phyloP scores from a whole-genome alignment of 2,329 filamentous ascomycete species.

The Myriosclerotinia duriaeana region DNA sequence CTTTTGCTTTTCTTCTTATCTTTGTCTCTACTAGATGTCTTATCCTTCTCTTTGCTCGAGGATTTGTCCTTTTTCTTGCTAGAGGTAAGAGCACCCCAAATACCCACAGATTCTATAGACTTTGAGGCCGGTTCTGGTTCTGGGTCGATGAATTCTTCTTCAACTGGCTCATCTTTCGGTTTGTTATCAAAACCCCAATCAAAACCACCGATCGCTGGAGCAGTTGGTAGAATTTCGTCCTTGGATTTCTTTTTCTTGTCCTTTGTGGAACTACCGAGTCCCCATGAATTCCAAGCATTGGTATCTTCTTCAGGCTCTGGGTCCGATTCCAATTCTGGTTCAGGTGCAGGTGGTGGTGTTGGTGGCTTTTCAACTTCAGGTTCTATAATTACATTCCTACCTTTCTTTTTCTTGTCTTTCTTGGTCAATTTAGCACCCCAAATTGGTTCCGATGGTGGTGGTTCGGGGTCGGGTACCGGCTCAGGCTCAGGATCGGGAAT shows the following conservation, averaged over 20 bases:
- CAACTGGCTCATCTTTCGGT: slow-evolving; percentile 41
- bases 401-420: slow-evolving; percentile 48
- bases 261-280: slow-evolving; percentile 41
- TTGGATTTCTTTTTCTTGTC: slow-evolving; percentile 40
- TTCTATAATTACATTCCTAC: slow-evolving; percentile 39
- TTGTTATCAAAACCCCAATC: slow-evolving; percentile 17
- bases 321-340: slow-evolving; percentile 41
- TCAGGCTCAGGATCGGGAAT: slow-evolving; percentile 29
- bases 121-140: slow-evolving; percentile 28
- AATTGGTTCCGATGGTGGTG: slow-evolving; percentile 1
- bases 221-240: background rate
- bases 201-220: slow-evolving; percentile 16
- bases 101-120: slow-evolving; percentile 29
- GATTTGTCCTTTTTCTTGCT: slow-evolving; percentile 25
- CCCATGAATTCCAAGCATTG: slow-evolving; percentile 40
- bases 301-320: slow-evolving; percentile 31
- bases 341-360: slow-evolving; percentile 25
- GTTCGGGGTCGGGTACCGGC: slow-evolving; percentile 32
- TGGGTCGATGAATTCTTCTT: slow-evolving; percentile 33
- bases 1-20: slow-evolving; percentile 47
- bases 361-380: slow-evolving; percentile 37
- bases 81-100: slow-evolving; percentile 20
- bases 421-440: slow-evolving; percentile 48
- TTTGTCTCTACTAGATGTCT: slow-evolving; percentile 38
- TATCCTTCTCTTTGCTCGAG: slow-evolving; percentile 24